Conservation (phyloP, 352 stramenopile genomes). For the Elongisporangium undulatum region DNA sequence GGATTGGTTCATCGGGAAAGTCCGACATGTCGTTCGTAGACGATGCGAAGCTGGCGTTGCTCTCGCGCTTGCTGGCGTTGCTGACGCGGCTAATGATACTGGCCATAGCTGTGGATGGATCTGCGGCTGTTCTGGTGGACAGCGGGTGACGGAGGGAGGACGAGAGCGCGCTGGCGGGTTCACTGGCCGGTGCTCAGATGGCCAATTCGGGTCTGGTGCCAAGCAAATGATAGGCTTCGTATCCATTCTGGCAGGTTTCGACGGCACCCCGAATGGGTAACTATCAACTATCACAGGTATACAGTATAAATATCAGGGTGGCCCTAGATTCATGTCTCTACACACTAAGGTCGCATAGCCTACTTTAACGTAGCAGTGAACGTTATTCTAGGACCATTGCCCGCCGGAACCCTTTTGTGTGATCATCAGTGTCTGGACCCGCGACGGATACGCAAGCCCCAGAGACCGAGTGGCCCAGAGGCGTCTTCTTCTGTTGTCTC, state of each 20-base stretch:
- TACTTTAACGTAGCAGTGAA: not conserved
- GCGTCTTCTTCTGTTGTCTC: not conserved
- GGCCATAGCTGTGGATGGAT: not conserved
- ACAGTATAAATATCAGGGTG: not conserved
- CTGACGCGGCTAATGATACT: conserved; percentile 4
- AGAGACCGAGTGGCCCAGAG: not conserved
- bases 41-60: conserved; percentile 5
- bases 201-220: not conserved
- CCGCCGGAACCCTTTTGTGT: not conserved
- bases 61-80: conserved; percentile 2
- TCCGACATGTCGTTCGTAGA: conserved; percentile 16
- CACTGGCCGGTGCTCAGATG: not conserved
- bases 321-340: conserved; percentile 1
- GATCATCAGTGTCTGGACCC: conserved; percentile 11
- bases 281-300: conserved; percentile 4
- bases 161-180: not conserved
- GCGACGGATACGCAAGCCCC: not conserved
- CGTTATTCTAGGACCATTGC: not conserved
- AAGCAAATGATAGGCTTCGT: not conserved
- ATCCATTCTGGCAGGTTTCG: not conserved
- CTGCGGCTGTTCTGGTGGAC: not conserved
- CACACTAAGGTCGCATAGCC: conserved; percentile 1
- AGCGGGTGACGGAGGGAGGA: not conserved
- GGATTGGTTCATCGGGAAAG: conserved; percentile 76
- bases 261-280: conserved; percentile 1